phyloP scores from a whole-genome alignment of 352 stramenopile genomes.

The Pythium biforme region DNA sequence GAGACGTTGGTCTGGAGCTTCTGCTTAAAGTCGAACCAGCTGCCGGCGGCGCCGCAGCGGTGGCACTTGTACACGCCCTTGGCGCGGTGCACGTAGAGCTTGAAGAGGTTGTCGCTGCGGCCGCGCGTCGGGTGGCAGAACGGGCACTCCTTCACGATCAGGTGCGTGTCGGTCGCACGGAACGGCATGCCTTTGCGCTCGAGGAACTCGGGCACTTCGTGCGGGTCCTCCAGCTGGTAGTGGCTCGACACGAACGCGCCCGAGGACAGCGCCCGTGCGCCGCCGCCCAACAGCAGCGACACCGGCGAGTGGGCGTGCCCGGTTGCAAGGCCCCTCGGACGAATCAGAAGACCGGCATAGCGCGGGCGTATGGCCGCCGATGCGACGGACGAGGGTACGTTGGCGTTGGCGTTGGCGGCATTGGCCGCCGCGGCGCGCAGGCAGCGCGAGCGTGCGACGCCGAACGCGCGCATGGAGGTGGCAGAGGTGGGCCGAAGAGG shows the following conservation, averaged over 20 bases:
- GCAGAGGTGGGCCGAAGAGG: background rate
- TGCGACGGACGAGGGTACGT: background rate
- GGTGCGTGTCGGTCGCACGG: constrained; percentile 76
- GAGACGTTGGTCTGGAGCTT: constrained; percentile 66
- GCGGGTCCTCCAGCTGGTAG: constrained; percentile 65
- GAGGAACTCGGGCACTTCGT: constrained; percentile 68
- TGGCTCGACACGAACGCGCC: constrained; percentile 78
- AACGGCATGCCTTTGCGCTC: constrained; percentile 64
- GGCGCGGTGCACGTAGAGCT: constrained; percentile 88
- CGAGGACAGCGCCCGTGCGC: constrained; percentile 3
- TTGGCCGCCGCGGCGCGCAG: constrained; percentile 12
- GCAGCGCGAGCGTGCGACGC: constrained; percentile 19
- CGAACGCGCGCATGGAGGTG: constrained; percentile 22
- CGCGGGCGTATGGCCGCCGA: background rate
- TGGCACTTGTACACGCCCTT: constrained; percentile 90
- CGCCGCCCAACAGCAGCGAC: background rate
- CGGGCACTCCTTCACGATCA: constrained; percentile 81
- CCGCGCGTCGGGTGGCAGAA: constrained; percentile 85
- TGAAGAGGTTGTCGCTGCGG: constrained; percentile 87
- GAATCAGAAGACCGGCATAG: constrained; percentile 3
- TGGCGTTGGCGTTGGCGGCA: background rate
- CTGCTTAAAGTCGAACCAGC: constrained; percentile 90
- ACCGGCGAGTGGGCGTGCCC: background rate
- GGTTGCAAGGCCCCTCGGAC: constrained; percentile 9
- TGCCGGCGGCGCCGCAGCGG: constrained; percentile 80